A percentile compares a stretch with the other conserved stretches of the same genome.
Conservation (phyloP, 2,329 filamentous ascomycete genomes). For the Bipolaris zeicola region DNA sequence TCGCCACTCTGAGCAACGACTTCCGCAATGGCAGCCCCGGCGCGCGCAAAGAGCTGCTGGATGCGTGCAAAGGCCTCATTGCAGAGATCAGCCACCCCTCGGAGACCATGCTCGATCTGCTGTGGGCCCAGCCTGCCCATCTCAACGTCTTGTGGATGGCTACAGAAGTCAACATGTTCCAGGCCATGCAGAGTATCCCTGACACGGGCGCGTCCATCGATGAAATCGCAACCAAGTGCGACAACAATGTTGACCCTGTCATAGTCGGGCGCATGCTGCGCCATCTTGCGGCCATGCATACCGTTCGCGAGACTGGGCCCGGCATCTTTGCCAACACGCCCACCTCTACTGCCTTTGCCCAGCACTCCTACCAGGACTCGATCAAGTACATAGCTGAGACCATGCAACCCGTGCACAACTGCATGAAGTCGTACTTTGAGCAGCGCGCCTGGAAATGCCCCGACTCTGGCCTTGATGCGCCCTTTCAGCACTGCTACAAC, state of each 20-base stretch:
- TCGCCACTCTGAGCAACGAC: slow-evolving; percentile 23
- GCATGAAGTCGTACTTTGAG: slow-evolving; percentile 25
- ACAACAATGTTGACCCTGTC: slow-evolving; percentile 21
- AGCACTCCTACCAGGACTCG: slow-evolving; percentile 27
- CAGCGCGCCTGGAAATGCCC: slow-evolving; percentile 23
- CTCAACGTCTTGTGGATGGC: slow-evolving; percentile 26
- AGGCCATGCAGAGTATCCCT: slow-evolving; percentile 22
- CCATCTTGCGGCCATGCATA: slow-evolving; percentile 35
- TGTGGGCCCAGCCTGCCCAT: slow-evolving; percentile 34
- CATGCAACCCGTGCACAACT: slow-evolving; percentile 27
- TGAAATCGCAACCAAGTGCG: slow-evolving; percentile 24
- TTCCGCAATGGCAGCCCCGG: slow-evolving; percentile 22
- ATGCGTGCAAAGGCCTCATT: slow-evolving; percentile 29
- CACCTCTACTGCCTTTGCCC: slow-evolving; percentile 22
- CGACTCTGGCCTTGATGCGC: slow-evolving; percentile 21
- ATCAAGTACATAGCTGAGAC: slow-evolving; percentile 30
- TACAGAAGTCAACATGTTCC: slow-evolving; percentile 30
- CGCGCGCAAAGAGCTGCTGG: slow-evolving; percentile 28
- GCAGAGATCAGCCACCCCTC: slow-evolving; percentile 32
- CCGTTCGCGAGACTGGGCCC: slow-evolving; percentile 24
- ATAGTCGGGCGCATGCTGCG: slow-evolving; percentile 35
- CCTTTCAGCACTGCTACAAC: slow-evolving; percentile 30
- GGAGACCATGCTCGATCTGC: slow-evolving; percentile 26
- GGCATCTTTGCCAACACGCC: slow-evolving; percentile 27
- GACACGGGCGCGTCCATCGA: slow-evolving; percentile 14